phyloP scores from a whole-genome alignment of 2,329 filamentous ascomycete genomes.

The Scleromitrula shiraiana region DNA sequence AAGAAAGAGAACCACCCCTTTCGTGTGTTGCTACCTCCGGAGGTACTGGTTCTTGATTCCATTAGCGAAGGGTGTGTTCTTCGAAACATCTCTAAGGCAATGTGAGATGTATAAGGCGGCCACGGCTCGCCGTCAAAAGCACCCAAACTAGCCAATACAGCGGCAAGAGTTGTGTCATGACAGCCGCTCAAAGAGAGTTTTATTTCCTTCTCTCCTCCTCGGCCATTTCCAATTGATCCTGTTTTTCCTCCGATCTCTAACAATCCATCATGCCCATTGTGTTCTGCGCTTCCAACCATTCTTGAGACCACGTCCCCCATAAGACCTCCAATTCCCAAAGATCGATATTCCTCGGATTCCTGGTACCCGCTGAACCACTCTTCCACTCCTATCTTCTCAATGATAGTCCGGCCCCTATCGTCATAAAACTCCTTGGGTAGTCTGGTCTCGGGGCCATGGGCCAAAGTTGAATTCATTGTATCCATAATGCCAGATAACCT shows the following conservation, averaged over 20 bases:
- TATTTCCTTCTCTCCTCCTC: slow-evolving; percentile 45
- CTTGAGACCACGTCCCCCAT: slow-evolving; percentile 74
- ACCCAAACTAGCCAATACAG: slow-evolving; percentile 67
- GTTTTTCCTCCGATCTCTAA: slow-evolving; percentile 38
- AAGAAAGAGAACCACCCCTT: slow-evolving; percentile 21
- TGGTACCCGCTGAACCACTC: slow-evolving; percentile 89
- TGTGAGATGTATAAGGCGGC: slow-evolving; percentile 89
- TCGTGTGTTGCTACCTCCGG: slow-evolving; percentile 1
- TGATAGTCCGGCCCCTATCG: slow-evolving; percentile 55
- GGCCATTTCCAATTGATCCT: slow-evolving; percentile 32
- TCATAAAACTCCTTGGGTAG: slow-evolving; percentile 88
- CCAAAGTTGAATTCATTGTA: slow-evolving; percentile 79
- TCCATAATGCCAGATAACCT: slow-evolving; percentile 89
- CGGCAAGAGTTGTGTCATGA: slow-evolving; percentile 89
- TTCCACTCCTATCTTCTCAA: slow-evolving; percentile 69
- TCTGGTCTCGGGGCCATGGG: slow-evolving; percentile 71
- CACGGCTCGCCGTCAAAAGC: slow-evolving; percentile 66
- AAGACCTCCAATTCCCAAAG: slow-evolving; percentile 75
- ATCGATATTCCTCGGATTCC: slow-evolving; percentile 81
- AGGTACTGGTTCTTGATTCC: not conserved
- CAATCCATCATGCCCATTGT: slow-evolving; percentile 42
- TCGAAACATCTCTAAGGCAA: slow-evolving; percentile 85
- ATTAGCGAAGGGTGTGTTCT: slow-evolving; percentile 32
- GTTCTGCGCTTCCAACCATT: slow-evolving; percentile 62
- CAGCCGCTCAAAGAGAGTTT: slow-evolving; percentile 78